These are phyloP conservation scores for Suhomyces bokatorum DNA, from an alignment of 1,139 yeast species.

Conservation along the genomic window DNA sequence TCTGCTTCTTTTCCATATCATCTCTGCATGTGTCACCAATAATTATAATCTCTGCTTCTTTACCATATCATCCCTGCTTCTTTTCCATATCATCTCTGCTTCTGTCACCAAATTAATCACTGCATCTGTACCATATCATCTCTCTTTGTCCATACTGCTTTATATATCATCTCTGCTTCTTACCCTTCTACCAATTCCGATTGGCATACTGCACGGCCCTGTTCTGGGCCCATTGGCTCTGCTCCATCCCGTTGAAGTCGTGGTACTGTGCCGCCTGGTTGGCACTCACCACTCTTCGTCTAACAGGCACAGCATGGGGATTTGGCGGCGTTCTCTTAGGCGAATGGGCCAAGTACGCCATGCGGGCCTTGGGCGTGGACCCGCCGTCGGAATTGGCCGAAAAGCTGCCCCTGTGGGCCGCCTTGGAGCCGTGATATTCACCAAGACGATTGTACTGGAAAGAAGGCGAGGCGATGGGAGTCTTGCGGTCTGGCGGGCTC, in stretches of 20 bases:
- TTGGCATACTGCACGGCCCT: conserved; percentile 16
- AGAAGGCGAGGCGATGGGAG: conserved; percentile 14
- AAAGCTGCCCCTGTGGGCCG: conserved; percentile 2
- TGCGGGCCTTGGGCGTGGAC: conserved; percentile 19
- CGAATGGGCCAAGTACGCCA: conserved; percentile 18
- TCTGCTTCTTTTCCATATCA: too few relatives aligned
- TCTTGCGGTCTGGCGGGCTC: conserved; percentile 6
- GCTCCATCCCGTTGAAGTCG: conserved; percentile 13
- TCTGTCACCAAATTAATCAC: too few relatives aligned
- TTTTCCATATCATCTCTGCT: too few relatives aligned
- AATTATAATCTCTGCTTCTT: too few relatives aligned
- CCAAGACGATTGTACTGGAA: conserved; percentile 14
- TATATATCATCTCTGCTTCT: too few relatives aligned
- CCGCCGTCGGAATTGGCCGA: not conserved
- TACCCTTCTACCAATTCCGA: conserved; percentile 19
- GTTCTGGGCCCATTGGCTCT: conserved; percentile 16
- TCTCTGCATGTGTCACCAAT: too few relatives aligned
- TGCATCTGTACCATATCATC: too few relatives aligned
- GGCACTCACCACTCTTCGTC: conserved; percentile 16
- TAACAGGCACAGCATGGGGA: conserved; percentile 9
- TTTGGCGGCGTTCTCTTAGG: conserved; percentile 21
- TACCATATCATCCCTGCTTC: too few relatives aligned
- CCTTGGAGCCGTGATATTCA: conserved; percentile 11
- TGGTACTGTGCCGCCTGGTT: conserved; percentile 7
- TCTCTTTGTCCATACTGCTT: too few relatives aligned